Conservation (phyloP, 176 grass and related monocot genomes). For the Juncus effusus region DNA sequence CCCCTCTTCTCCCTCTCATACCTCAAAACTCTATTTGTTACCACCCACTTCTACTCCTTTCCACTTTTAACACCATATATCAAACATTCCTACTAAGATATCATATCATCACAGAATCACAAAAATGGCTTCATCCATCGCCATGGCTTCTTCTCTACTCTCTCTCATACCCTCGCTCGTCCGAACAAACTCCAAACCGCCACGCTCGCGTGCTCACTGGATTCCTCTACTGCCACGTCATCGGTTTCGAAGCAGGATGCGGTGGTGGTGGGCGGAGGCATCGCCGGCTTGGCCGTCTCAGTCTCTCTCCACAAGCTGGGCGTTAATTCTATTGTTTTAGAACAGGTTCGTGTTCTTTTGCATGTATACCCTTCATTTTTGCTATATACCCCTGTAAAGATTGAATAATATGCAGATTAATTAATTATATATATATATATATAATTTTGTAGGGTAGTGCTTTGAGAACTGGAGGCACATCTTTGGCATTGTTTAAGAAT, state of each 20-base stretch:
- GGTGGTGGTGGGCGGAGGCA: conserved; percentile 79
- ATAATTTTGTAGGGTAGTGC: conserved; percentile 21
- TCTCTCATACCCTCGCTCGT: background rate
- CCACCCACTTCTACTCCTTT: too few species aligned
- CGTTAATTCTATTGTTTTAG: conserved; percentile 57
- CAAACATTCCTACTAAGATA: too few species aligned
- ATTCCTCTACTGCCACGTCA: background rate
- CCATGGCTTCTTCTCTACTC: conserved; percentile 17
- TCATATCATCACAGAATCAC: too few species aligned
- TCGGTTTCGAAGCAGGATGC: conserved; percentile 27
- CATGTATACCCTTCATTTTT: too few species aligned
- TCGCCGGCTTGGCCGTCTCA: conserved; percentile 74
- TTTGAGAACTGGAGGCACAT: conserved; percentile 74
- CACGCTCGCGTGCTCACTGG: conserved; percentile 1
- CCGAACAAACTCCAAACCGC: background rate
- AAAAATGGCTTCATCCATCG: too few species aligned
- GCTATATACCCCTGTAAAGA: too few species aligned
- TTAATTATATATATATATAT: too few species aligned
- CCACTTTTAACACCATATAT: too few species aligned
- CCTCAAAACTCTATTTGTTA: too few species aligned
- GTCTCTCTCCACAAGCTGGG: conserved; percentile 63
- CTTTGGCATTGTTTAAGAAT: conserved; percentile 88
- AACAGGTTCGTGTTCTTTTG: conserved; percentile 32
- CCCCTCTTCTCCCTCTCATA: too few species aligned
- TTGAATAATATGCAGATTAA: too few species aligned